Percentiles rank a stretch among this genome's conserved stretches.
Conservation (phyloP, 176 grass and related monocot species). For the Thinopyrum elongatum region DNA sequence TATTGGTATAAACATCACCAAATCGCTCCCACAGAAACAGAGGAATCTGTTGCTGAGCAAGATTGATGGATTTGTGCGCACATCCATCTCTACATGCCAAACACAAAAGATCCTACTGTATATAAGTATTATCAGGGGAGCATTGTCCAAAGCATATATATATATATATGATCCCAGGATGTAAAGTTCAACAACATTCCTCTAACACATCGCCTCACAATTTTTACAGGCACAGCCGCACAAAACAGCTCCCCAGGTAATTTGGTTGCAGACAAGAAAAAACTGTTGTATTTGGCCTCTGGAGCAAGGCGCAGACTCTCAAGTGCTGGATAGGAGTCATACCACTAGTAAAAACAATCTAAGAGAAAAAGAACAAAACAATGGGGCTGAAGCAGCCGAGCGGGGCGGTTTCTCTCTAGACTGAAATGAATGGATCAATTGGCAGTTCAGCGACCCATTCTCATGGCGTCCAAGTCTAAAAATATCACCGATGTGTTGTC, state of each 20-base stretch:
- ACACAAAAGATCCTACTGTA: neutral
- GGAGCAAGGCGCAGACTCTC: neutral
- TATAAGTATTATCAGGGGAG: neutral
- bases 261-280: slow-evolving; percentile 17
- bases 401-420: neutral
- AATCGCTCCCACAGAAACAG: neutral
- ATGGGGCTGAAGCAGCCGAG: slow-evolving; percentile 12
- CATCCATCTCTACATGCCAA: neutral
- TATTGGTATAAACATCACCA: neutral
- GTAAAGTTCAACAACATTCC: slow-evolving; percentile 14
- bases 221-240: slow-evolving; percentile 22
- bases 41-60: neutral
- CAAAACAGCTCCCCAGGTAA: slow-evolving; percentile 2
- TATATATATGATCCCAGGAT: slow-evolving; percentile 8
- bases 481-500: slow-evolving; percentile 83
- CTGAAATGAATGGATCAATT: neutral
- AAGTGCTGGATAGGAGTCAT: neutral
- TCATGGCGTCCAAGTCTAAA: slow-evolving; percentile 62
- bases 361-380: slow-evolving; percentile 16
- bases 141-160: neutral
- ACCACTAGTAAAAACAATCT: neutral
- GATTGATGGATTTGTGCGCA: neutral
- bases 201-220: neutral
- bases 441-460: slow-evolving; percentile 33
- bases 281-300: slow-evolving; percentile 18